Evolutionary conservation across 2,329 filamentous ascomycete species (phyloP).

Genomic region (Diaporthe sp.): DNA sequence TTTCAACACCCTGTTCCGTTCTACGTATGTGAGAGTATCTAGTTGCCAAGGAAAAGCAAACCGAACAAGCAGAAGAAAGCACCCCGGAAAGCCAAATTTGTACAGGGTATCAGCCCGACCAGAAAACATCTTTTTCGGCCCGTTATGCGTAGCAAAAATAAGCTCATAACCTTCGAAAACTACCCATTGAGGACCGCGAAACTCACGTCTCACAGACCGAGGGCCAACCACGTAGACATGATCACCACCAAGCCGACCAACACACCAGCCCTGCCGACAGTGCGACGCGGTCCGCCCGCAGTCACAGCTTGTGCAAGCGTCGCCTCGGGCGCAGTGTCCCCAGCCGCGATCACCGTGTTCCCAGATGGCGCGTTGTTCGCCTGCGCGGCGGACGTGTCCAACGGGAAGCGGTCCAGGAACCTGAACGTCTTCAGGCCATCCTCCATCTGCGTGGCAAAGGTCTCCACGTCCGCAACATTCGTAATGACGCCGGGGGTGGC

Average conservation of each 20-base stretch:
- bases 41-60: not conserved
- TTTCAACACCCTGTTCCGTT: not conserved
- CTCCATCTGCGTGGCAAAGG: constrained; percentile 62
- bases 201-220: not conserved
- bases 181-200: not conserved
- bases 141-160: not conserved
- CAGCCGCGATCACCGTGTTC: not conserved
- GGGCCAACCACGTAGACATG: not conserved
- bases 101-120: constrained; percentile 10
- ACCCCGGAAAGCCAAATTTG: not conserved
- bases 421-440: constrained; percentile 74
- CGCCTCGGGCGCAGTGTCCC: not conserved
- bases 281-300: not conserved
- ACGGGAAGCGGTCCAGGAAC: constrained; percentile 74
- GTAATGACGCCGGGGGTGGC: constrained; percentile 58
- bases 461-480: constrained; percentile 48
- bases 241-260: not conserved
- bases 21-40: not conserved
- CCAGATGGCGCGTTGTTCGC: not conserved
- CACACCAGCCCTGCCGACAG: not conserved
- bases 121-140: not conserved
- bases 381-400: constrained; percentile 57
- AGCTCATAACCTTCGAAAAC: not conserved
- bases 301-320: constrained; percentile 17
- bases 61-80: not conserved